Conservation (phyloP, 106 monocot genomes). For the Acorus calamus region DNA sequence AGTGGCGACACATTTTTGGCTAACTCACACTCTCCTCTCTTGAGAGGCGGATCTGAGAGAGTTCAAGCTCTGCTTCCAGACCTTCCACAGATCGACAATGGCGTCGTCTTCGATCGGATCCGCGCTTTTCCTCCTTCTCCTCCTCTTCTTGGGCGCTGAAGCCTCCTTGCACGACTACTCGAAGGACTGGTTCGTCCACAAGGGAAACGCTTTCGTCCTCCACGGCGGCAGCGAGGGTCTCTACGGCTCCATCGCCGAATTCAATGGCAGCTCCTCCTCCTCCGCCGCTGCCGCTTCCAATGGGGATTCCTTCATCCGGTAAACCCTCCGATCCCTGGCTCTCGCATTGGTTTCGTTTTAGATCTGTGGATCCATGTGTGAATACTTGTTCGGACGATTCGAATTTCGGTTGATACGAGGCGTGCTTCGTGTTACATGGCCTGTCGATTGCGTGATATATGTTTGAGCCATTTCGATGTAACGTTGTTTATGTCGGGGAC, state of each 20-base stretch:
- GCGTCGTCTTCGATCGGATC: no score
- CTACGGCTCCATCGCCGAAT: conserved; percentile 31
- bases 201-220: conserved; percentile 82
- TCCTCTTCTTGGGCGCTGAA: conserved; percentile 2
- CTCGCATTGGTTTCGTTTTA: background rate
- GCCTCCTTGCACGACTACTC: conserved; percentile 86
- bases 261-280: background rate
- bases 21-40: no score
- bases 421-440: background rate
- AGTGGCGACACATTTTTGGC: no score
- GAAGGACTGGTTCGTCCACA: conserved; percentile 31
- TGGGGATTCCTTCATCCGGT: conserved; percentile 82
- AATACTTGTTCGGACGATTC: no score
- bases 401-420: background rate
- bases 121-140: conserved; percentile 10
- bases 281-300: conserved; percentile 17
- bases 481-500: background rate
- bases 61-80: no score
- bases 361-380: background rate
- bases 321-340: background rate
- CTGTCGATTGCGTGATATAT: background rate
- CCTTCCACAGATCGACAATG: no score
- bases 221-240: conserved; percentile 95
- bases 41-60: no score
- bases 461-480: no score